These are phyloP conservation scores for Crithidia fasciculata DNA, from an alignment of 208 protist species.

Conservation along the genomic window DNA sequence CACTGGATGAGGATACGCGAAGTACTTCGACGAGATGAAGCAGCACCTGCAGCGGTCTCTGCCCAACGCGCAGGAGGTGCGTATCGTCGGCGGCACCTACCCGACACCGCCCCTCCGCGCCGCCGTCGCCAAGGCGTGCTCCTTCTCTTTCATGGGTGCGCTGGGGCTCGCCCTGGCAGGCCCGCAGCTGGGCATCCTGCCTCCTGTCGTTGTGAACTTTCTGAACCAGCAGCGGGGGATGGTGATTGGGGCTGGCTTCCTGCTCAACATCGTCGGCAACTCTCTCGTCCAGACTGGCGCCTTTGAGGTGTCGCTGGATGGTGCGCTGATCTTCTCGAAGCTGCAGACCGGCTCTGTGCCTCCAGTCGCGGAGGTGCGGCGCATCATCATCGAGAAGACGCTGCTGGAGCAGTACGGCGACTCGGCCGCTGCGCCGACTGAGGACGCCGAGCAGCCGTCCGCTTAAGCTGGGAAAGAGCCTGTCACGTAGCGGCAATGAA, in stretches of 20 bases:
- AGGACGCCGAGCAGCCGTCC: background rate
- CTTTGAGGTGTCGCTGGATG: constrained; percentile 79
- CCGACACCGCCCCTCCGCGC: constrained; percentile 48
- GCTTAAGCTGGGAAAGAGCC: background rate
- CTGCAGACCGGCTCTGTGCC: constrained; percentile 50
- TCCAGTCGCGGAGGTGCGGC: constrained; percentile 26
- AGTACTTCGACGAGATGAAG: constrained; percentile 76
- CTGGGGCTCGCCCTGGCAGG: constrained; percentile 44
- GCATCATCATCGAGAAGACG: constrained; percentile 45
- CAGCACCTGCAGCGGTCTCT: constrained; percentile 38
- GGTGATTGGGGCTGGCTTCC: constrained; percentile 55
- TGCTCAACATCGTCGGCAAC: constrained; percentile 63
- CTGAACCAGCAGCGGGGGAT: constrained; percentile 45
- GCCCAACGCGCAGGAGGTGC: constrained; percentile 46
- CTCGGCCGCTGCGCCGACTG: background rate
- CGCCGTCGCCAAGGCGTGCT: constrained; percentile 35
- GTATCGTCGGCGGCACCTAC: constrained; percentile 51
- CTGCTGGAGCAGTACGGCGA: constrained; percentile 40
- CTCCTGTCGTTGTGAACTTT: constrained; percentile 33
- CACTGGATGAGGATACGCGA: constrained; percentile 80
- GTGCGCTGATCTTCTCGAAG: constrained; percentile 70
- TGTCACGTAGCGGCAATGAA: background rate
- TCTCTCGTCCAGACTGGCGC: constrained; percentile 58
- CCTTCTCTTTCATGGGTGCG: constrained; percentile 39
- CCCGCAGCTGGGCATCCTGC: constrained; percentile 42